Conservation (phyloP, 805 yeast genomes). For the Ogataea degrootiae region DNA sequence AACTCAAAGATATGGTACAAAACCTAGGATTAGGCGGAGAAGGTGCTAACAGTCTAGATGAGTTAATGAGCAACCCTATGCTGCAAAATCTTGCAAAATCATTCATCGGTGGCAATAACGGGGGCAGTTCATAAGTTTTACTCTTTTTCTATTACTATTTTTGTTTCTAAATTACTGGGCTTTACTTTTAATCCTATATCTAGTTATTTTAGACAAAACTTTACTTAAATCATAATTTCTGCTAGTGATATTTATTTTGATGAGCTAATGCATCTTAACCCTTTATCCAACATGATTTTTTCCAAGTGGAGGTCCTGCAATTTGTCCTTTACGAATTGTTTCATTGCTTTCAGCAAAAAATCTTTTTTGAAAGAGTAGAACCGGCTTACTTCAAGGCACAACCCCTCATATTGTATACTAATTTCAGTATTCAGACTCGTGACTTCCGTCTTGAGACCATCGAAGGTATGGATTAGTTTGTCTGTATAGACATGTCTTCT, state of each 20-base stretch:
- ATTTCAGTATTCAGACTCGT: conserved; percentile 42
- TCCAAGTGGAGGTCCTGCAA: conserved; percentile 23
- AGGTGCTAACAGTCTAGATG: conserved; percentile 41
- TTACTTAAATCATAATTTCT: background rate
- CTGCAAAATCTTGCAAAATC: conserved; percentile 65
- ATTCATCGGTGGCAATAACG: conserved; percentile 51
- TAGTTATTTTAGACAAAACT: background rate
- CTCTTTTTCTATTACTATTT: background rate
- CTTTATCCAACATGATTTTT: conserved; percentile 18
- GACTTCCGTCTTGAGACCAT: conserved; percentile 39
- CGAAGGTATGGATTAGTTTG: conserved; percentile 34
- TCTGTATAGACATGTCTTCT: conserved; percentile 44
- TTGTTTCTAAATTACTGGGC: background rate
- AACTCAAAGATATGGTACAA: conserved; percentile 78
- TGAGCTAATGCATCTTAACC: conserved; percentile 5
- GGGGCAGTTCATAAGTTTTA: conserved; percentile 19
- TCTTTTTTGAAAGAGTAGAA: conserved; percentile 47
- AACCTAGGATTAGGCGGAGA: conserved; percentile 61
- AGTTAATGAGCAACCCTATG: conserved; percentile 78
- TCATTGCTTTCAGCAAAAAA: conserved; percentile 35
- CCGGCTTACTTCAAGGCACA: conserved; percentile 61
- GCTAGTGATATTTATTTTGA: background rate
- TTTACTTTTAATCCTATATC: background rate
- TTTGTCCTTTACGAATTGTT: conserved; percentile 28
- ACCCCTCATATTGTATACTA: conserved; percentile 49